These are phyloP conservation scores for Sporothrix pseudoabietina DNA, from an alignment of 2,329 filamentous ascomycete genomes.

Conservation along the genomic window DNA sequence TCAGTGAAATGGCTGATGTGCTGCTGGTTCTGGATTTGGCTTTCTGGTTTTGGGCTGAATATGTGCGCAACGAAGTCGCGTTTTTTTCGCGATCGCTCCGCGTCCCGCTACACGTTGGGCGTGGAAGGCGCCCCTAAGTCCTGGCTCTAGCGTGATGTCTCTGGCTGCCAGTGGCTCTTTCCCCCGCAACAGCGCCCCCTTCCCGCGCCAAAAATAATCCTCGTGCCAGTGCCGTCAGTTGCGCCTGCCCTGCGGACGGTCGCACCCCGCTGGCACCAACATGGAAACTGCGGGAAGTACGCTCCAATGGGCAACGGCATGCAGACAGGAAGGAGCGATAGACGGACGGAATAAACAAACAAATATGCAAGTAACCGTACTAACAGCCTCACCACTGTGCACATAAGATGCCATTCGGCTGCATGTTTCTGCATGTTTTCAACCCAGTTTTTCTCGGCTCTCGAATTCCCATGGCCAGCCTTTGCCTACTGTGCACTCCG, in stretches of 20 bases:
- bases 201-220: background rate
- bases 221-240: background rate
- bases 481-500: background rate
- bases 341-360: background rate
- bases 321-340: background rate
- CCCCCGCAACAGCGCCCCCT: background rate
- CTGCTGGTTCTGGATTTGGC: background rate
- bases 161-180: background rate
- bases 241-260: constrained; percentile 1
- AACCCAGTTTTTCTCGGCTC: background rate
- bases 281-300: background rate
- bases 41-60: background rate
- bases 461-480: background rate
- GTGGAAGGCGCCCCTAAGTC: background rate
- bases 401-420: background rate
- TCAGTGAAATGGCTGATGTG: background rate
- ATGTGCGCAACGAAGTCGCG: constrained; percentile 23
- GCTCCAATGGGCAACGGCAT: constrained; percentile 7
- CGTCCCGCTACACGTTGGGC: constrained; percentile 9
- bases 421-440: background rate
- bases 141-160: background rate
- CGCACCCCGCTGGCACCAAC: constrained; percentile 6
- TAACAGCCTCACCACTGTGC: background rate
- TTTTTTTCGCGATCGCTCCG: constrained; percentile 29
- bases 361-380: constrained; percentile 13